Percentiles rank a stretch among this genome's conserved stretches.
These are phyloP conservation scores for Mycosarcoma maydis DNA, from an alignment of 1,284 basidiomycete species.

Conservation along the genomic window DNA sequence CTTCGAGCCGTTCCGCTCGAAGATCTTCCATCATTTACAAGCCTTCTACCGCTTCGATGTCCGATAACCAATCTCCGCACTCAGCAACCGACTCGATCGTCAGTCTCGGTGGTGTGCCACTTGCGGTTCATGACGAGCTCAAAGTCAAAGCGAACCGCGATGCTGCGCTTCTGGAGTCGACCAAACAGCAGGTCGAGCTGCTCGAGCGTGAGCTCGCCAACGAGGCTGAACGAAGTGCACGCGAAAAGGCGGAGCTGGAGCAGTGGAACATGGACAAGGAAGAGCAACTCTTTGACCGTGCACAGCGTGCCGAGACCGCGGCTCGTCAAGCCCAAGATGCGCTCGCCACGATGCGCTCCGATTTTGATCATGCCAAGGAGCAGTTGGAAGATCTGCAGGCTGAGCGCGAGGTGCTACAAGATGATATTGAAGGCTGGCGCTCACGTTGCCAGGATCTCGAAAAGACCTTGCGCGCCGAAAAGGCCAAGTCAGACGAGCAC, in stretches of 20 bases:
- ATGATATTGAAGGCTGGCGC: slow-evolving; percentile 65
- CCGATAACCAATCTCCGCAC: slow-evolving; percentile 21
- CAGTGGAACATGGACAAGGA: slow-evolving; percentile 54
- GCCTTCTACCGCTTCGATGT: slow-evolving; percentile 26
- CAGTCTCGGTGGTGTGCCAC: slow-evolving; percentile 38
- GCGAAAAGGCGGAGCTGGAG: slow-evolving; percentile 56
- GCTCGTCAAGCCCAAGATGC: slow-evolving; percentile 24
- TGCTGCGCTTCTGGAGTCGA: slow-evolving; percentile 45
- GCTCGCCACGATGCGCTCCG: slow-evolving; percentile 15
- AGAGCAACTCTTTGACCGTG: slow-evolving; percentile 34
- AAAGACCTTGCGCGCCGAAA: slow-evolving; percentile 53
- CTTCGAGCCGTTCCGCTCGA: slow-evolving; percentile 21
- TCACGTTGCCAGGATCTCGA: slow-evolving; percentile 60
- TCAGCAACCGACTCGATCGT: slow-evolving; percentile 31
- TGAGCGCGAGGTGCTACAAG: slow-evolving; percentile 62
- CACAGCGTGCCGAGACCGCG: slow-evolving; percentile 42
- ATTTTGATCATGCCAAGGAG: slow-evolving; percentile 35
- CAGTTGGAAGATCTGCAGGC: slow-evolving; percentile 55
- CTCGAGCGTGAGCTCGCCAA: slow-evolving; percentile 45
- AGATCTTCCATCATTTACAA: slow-evolving; percentile 54
- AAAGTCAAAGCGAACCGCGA: slow-evolving; percentile 52
- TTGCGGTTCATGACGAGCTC: slow-evolving; percentile 54
- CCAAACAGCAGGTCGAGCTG: slow-evolving; percentile 50
- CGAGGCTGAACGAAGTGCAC: slow-evolving; percentile 41
- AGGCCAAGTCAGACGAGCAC: slow-evolving; percentile 50